A percentile compares a stretch with the other conserved stretches of the same genome.
These are phyloP conservation scores for Hypomontagnella monticulosa DNA, from an alignment of 495 filamentous ascomycete genomes.

Conservation along the genomic window DNA sequence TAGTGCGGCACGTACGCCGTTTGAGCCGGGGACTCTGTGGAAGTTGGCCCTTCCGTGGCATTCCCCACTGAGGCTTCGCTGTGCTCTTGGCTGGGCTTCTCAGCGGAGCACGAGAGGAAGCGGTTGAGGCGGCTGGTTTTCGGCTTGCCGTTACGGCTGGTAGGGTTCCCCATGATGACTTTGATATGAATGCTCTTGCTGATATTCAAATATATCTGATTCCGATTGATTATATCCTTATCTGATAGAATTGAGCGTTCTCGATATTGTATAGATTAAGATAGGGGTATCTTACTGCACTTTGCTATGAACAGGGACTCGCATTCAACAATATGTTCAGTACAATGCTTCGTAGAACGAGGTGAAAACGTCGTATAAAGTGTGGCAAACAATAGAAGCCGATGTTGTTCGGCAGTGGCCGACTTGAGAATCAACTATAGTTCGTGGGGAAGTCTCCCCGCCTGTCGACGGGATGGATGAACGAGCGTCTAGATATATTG, in stretches of 20 bases:
- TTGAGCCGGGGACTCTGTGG: background rate
- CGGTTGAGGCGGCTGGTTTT: background rate
- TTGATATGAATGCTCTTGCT: background rate
- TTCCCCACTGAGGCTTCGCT: background rate
- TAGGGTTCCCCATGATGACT: background rate
- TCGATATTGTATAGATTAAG: no score
- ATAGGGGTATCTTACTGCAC: no score
- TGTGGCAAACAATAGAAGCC: no score
- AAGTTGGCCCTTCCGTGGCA: background rate
- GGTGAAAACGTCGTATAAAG: no score
- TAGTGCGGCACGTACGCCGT: conserved; percentile 51
- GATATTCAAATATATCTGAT: background rate
- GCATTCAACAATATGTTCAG: no score
- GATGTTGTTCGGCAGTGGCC: no score
- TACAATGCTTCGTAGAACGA: no score
- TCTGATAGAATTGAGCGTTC: background rate
- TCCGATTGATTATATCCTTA: background rate
- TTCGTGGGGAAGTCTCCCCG: no score
- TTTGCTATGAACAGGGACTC: no score
- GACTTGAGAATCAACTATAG: no score
- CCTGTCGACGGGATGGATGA: no score
- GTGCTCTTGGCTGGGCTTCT: background rate
- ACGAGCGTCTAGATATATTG: no score
- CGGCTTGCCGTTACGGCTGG: background rate
- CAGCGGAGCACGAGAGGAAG: background rate